These are phyloP conservation scores for Cytospora paraplurivora DNA, from an alignment of 2,329 filamentous ascomycete species.

Conservation along the genomic window DNA sequence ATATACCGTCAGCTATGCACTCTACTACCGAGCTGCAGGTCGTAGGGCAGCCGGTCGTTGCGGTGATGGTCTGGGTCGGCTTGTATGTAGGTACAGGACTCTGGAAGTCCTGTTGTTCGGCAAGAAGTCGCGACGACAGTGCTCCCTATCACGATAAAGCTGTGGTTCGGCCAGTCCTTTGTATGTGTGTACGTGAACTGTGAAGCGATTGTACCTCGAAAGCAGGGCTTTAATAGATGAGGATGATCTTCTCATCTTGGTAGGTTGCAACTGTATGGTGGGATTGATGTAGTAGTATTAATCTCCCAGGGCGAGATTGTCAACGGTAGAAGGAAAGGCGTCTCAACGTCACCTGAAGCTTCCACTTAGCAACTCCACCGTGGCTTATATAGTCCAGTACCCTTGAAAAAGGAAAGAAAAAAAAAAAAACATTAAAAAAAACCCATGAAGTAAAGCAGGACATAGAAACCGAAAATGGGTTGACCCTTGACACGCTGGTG, in stretches of 20 bases:
- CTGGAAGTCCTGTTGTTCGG: background rate
- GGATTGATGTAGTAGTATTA: background rate
- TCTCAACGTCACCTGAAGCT: background rate
- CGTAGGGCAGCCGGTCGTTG: conserved; percentile 18
- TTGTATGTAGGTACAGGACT: conserved; percentile 12
- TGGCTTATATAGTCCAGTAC: no score
- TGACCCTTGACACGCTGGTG: background rate
- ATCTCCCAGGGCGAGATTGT: background rate
- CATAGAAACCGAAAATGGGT: background rate
- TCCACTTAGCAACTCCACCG: no score
- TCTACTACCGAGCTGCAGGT: conserved; percentile 5
- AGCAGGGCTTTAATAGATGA: background rate
- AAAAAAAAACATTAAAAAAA: no score
- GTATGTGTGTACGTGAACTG: background rate
- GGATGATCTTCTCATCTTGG: background rate
- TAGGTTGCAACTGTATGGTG: background rate
- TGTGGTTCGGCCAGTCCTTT: background rate
- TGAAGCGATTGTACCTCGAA: background rate
- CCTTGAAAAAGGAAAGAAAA: no score
- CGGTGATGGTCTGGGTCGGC: conserved; percentile 22
- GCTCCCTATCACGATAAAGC: background rate
- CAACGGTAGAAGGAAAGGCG: no score
- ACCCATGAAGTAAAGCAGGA: background rate
- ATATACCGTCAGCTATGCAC: conserved; percentile 9
- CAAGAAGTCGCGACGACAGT: background rate